phyloP scores from a whole-genome alignment of 2,329 filamentous ascomycete species.

The Fusarium anguioides region DNA sequence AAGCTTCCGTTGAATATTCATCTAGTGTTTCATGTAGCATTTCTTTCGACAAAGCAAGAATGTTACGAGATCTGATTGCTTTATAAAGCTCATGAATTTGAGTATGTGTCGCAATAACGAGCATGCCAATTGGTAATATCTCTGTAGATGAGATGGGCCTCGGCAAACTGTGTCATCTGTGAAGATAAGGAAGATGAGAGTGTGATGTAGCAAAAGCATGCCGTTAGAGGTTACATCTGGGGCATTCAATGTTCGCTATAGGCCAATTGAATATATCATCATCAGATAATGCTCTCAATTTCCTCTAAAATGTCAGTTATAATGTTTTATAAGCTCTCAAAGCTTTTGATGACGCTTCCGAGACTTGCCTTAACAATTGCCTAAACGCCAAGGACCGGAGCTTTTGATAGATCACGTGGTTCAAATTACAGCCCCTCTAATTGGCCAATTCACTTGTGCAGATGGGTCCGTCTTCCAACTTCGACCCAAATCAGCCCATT shows the following conservation, averaged over 20 bases:
- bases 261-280: accelerated
- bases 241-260: accelerated
- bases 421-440: constrained; percentile 35
- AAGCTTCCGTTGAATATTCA: no score
- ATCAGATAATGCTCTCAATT: not conserved
- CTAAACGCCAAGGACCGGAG: constrained; percentile 25
- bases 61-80: not conserved
- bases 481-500: constrained; percentile 59
- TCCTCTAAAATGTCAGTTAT: not conserved
- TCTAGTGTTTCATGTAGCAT: no score
- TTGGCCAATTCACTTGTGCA: constrained; percentile 51
- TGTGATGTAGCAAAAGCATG: not conserved
- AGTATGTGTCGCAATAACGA: not conserved
- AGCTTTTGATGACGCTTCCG: constrained; percentile 26
- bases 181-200: not conserved
- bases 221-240: not conserved
- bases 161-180: not conserved
- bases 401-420: constrained; percentile 49
- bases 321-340: constrained; percentile 4
- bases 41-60: not conserved
- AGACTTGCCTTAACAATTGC: constrained; percentile 30
- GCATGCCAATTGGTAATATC: not conserved
- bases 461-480: constrained; percentile 49
- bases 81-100: not conserved
- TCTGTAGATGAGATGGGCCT: not conserved